These are phyloP conservation scores for Pueraria montana DNA, from an alignment of 306 rosid species.

Conservation along the genomic window DNA sequence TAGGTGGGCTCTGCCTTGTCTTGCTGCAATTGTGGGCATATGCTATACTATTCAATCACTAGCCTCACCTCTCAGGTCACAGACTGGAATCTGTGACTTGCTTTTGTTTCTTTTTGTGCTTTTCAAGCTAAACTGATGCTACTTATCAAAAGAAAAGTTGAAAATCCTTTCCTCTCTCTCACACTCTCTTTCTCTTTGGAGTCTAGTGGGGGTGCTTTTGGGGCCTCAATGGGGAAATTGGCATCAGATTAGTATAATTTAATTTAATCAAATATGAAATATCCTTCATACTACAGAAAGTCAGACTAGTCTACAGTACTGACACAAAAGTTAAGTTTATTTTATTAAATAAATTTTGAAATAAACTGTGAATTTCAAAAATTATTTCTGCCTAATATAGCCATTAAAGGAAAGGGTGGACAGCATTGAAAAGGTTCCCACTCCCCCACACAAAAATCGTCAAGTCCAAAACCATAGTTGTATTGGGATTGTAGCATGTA, in stretches of 20 bases:
- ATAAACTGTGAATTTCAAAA: neutral
- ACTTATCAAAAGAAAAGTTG: constrained; percentile 42
- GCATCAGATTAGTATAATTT: neutral
- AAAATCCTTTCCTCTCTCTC: constrained; percentile 23
- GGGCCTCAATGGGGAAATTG: constrained; percentile 23
- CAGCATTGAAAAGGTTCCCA: constrained; percentile 51
- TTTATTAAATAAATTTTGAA: neutral
- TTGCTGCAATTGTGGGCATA: constrained; percentile 63
- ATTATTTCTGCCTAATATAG: neutral
- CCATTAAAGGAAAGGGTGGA: constrained; percentile 38
- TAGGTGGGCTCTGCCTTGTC: constrained; percentile 75
- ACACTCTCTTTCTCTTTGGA: constrained; percentile 26
- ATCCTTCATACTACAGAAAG: constrained; percentile 13
- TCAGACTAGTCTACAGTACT: constrained; percentile 31
- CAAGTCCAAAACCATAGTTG: constrained; percentile 49
- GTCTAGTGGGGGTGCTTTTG: constrained; percentile 17
- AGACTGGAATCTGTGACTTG: constrained; percentile 60
- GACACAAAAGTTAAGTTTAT: neutral
- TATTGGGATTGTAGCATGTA: constrained; percentile 38
- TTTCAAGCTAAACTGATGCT: constrained; percentile 52
- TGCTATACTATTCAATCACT: constrained; percentile 51
- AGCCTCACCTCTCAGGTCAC: constrained; percentile 47
- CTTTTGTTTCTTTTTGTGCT: constrained; percentile 62
- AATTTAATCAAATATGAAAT: neutral
- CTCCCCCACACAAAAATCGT: constrained; percentile 2